phyloP scores from a whole-genome alignment of 2,329 filamentous ascomycete species.

The Ophiostoma piceae region DNA sequence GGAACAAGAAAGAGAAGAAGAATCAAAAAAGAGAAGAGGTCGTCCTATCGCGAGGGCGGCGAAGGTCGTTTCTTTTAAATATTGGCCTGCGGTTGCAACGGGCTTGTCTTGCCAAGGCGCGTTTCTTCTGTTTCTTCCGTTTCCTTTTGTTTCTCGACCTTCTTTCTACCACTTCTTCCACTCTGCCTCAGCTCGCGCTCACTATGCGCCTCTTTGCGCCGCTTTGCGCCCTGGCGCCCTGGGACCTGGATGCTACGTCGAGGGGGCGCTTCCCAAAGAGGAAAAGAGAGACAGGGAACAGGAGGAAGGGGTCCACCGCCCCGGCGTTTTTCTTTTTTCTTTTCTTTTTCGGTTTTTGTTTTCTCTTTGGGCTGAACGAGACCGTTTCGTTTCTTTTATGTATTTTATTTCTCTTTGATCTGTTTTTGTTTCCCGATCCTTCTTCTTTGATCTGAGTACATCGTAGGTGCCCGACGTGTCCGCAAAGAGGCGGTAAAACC shows the following conservation, averaged over 20 bases:
- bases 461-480: not conserved
- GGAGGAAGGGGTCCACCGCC: not conserved
- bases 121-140: not conserved
- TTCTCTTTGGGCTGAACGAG: not conserved
- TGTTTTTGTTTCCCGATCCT: not conserved
- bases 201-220: slow-evolving; percentile 2
- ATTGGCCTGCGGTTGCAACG: not conserved
- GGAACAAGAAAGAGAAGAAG: not conserved
- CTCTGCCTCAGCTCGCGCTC: not conserved
- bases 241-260: slow-evolving; percentile 8
- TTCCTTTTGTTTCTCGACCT: not conserved
- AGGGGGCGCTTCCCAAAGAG: slow-evolving; percentile 3
- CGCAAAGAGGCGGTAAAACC: not conserved
- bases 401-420: not conserved
- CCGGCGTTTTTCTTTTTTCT: not conserved
- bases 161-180: not conserved
- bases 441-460: not conserved
- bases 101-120: slow-evolving; percentile 7
- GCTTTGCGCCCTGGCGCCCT: slow-evolving; percentile 5
- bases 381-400: not conserved
- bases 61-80: slow-evolving; percentile 12
- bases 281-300: slow-evolving; percentile 4
- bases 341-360: not conserved
- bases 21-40: not conserved
- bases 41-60: not conserved